Evolutionary conservation across 305 asterid genomes (phyloP).

Genomic region (Fraxinus sp.): DNA sequence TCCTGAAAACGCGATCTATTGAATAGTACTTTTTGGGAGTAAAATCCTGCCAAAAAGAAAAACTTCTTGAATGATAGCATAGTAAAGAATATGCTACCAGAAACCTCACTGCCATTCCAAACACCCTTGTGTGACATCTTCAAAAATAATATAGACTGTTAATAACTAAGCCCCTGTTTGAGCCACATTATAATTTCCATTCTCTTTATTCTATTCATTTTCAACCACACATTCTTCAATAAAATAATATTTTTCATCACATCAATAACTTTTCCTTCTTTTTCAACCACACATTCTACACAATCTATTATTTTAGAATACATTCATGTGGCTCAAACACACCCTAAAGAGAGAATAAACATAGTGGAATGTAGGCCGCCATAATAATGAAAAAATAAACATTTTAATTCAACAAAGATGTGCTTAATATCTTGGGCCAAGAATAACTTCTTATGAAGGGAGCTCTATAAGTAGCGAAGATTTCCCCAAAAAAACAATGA

Average conservation of each 20-base stretch:
- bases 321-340: too few species aligned
- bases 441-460: neutral
- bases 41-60: constrained; percentile 51
- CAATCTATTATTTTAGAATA: too few species aligned
- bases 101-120: neutral
- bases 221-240: too few species aligned
- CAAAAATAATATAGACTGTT: neutral
- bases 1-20: constrained; percentile 93
- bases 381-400: neutral
- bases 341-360: neutral
- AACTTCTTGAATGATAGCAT: constrained; percentile 11
- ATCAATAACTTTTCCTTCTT: too few species aligned
- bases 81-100: neutral
- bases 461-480: neutral
- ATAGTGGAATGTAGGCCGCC: neutral
- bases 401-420: neutral
- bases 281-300: too few species aligned
- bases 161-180: neutral
- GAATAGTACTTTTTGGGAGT: constrained; percentile 85
- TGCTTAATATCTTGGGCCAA: neutral
- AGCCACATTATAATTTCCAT: too few species aligned
- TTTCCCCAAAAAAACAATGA: neutral
- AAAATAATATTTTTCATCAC: too few species aligned
- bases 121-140: constrained; percentile 1
- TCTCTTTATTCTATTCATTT: too few species aligned